Percentiles rank a stretch among this genome's conserved stretches.
These are phyloP conservation scores for Detonula confervacea DNA, from an alignment of 352 stramenopile species.

Conservation along the genomic window DNA sequence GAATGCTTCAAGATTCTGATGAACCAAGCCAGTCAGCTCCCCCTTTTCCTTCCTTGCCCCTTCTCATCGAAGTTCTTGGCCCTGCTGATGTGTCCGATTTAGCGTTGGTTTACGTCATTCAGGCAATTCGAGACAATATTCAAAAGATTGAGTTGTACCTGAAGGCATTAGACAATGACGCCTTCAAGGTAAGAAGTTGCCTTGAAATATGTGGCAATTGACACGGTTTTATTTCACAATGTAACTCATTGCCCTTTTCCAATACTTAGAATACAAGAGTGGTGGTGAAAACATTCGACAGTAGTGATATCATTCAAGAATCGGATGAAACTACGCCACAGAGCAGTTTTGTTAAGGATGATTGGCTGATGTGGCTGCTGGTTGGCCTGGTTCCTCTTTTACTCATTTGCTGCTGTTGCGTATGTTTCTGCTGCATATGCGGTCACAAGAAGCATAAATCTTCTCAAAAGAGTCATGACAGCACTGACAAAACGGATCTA, in stretches of 20 bases:
- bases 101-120: constrained; percentile 3
- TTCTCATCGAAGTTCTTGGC: not conserved
- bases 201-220: not conserved
- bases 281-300: not conserved
- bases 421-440: constrained; percentile 1
- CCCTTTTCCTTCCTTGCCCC: not conserved
- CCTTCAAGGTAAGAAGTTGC: constrained; percentile 8
- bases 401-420: constrained; percentile 15
- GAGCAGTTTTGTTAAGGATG: not conserved
- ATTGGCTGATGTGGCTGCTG: constrained; percentile 27
- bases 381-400: constrained; percentile 2
- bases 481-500: too few species aligned
- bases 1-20: not conserved
- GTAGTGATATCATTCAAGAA: not conserved
- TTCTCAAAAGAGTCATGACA: not conserved
- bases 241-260: not conserved
- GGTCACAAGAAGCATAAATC: not conserved
- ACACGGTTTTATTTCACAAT: not conserved
- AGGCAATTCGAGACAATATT: constrained; percentile 9
- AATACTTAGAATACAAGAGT: constrained; percentile 3
- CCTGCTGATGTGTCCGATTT: not conserved
- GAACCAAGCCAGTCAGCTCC: too few species aligned
- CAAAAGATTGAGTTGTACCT: constrained; percentile 12
- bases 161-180: not conserved
- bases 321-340: too few species aligned